Evolutionary conservation across 495 filamentous ascomycete genomes (phyloP).

Genomic region (Podospora fimiseda): DNA sequence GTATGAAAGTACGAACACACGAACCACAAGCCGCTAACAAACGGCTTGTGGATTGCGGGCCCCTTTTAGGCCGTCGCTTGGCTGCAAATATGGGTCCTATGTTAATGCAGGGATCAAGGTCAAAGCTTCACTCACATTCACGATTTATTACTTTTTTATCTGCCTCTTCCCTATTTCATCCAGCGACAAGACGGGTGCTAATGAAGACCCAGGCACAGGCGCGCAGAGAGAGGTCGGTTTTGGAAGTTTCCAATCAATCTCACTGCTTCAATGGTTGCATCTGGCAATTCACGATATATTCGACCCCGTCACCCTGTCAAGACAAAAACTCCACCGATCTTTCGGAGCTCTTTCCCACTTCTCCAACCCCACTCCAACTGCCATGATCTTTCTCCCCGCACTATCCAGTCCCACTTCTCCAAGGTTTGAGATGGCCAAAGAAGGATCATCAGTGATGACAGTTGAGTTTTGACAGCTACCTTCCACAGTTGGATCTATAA

Average conservation of each 20-base stretch:
- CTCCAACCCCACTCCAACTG: slow-evolving; percentile 1
- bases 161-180: not conserved
- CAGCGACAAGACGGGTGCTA: not conserved
- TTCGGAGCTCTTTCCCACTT: slow-evolving; percentile 6
- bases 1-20: too few relatives aligned
- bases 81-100: not conserved
- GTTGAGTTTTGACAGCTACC: not conserved
- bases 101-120: slow-evolving; percentile 3
- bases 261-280: not conserved
- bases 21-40: too few relatives aligned
- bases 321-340: not conserved
- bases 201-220: not conserved
- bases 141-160: not conserved
- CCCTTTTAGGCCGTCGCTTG: slow-evolving; percentile 5
- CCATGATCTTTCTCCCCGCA: not conserved
- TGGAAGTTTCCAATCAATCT: not conserved
- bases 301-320: not conserved
- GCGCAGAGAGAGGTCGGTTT: not conserved
- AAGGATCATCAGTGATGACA: not conserved
- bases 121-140: not conserved
- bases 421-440: too few relatives aligned
- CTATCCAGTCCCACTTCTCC: not conserved
- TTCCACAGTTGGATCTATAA: not conserved
- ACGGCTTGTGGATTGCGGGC: slow-evolving; percentile 5
- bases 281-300: not conserved